Evolutionary conservation across 805 yeast genomes (phyloP).

Genomic region (Metschnikowia colocasiae): DNA sequence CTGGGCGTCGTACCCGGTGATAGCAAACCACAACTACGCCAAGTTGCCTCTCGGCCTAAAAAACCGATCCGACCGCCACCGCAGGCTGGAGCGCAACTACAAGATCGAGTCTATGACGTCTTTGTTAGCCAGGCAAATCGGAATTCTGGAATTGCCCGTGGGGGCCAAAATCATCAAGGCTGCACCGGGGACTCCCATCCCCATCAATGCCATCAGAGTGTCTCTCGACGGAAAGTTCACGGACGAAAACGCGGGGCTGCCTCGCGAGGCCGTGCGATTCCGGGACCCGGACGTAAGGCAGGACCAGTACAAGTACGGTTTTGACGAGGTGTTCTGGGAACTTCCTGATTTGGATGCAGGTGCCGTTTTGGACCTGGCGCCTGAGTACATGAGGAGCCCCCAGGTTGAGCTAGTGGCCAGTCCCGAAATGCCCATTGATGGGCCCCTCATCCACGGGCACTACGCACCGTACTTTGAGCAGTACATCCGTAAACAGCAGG

Average conservation of each 20-base stretch:
- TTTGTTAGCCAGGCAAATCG: background rate
- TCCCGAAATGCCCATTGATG: background rate
- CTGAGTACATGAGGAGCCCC: background rate
- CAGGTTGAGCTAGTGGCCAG: background rate
- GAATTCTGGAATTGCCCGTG: slow-evolving; percentile 10
- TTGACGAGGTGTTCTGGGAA: slow-evolving; percentile 5
- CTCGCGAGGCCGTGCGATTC: background rate
- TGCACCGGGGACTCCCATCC: slow-evolving; percentile 26
- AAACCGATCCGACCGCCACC: background rate
- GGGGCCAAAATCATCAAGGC: slow-evolving; percentile 21
- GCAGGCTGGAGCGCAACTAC: background rate
- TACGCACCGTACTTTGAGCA: slow-evolving; percentile 16
- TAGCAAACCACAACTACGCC: slow-evolving; percentile 4
- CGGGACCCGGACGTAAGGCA: slow-evolving; percentile 4
- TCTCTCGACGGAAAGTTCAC: slow-evolving; percentile 9
- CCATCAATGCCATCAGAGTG: slow-evolving; percentile 29
- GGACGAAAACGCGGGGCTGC: slow-evolving; percentile 1
- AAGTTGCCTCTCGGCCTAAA: background rate
- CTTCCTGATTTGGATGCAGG: background rate
- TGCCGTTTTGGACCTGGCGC: background rate
- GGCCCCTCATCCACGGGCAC: background rate
- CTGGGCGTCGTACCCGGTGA: slow-evolving; percentile 5
- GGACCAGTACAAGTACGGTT: slow-evolving; percentile 5
- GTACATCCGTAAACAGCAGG: slow-evolving; percentile 10
- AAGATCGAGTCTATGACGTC: background rate